phyloP scores from a whole-genome alignment of 2,329 filamentous ascomycete genomes.

The Diaporthe helianthi region DNA sequence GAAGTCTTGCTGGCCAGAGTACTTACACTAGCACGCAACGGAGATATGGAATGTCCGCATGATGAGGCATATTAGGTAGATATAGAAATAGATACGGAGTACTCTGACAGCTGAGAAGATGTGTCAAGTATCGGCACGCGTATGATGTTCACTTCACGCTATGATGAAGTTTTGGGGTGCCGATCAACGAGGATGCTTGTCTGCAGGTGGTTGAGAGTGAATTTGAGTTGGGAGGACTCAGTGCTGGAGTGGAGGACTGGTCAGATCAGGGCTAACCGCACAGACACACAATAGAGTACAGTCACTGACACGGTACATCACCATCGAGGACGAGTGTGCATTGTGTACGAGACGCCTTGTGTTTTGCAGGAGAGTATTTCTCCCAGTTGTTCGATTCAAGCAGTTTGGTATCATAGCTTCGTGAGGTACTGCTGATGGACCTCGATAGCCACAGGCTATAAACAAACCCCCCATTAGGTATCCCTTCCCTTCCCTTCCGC shows the following conservation, averaged over 20 bases:
- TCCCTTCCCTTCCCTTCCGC: neutral
- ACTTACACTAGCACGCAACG: neutral
- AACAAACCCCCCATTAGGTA: slow-evolving; percentile 1
- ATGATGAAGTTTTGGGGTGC: slow-evolving; percentile 20
- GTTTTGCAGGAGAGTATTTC: neutral
- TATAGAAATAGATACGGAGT: no score
- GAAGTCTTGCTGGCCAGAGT: neutral
- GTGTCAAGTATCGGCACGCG: neutral
- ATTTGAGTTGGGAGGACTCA: slow-evolving; percentile 15
- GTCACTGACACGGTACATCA: neutral
- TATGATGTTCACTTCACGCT: slow-evolving; percentile 15
- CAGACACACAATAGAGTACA: neutral
- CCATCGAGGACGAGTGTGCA: neutral
- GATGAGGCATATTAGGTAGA: neutral
- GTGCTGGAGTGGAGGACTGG: no score
- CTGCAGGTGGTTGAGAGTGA: neutral
- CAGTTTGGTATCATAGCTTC: slow-evolving; percentile 34
- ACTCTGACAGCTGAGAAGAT: neutral
- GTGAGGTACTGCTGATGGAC: slow-evolving; percentile 31
- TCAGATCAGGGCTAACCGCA: slow-evolving; percentile 13
- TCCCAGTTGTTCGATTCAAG: slow-evolving; percentile 16
- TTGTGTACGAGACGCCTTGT: neutral
- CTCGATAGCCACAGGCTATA: slow-evolving; percentile 17
- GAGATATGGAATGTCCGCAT: slow-evolving; percentile 12
- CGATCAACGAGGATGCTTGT: no score